These are phyloP conservation scores for Euphrasia arctica DNA, from an alignment of 305 asterid genomes.

Conservation along the genomic window DNA sequence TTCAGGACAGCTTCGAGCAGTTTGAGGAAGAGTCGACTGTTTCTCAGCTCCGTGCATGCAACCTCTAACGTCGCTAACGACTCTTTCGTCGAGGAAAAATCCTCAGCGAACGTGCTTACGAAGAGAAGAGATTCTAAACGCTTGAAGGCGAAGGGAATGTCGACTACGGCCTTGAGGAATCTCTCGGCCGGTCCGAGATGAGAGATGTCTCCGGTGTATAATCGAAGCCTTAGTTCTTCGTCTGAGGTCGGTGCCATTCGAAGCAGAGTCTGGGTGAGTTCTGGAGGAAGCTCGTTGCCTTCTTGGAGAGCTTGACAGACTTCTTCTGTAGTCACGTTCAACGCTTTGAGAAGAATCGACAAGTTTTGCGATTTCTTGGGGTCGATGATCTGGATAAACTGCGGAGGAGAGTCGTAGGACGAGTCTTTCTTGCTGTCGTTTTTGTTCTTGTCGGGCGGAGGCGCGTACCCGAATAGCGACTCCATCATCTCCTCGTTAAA, in stretches of 20 bases:
- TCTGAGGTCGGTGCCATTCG: conserved; percentile 92
- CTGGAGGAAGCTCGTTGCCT: conserved; percentile 86
- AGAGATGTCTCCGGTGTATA: conserved; percentile 63
- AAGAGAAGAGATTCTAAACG: conserved; percentile 74
- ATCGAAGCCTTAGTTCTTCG: conserved; percentile 84
- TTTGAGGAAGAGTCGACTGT: conserved; percentile 83
- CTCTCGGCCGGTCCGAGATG: conserved; percentile 90
- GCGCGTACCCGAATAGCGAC: conserved; percentile 66
- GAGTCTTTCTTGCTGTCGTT: conserved; percentile 38
- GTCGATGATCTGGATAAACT: conserved; percentile 75
- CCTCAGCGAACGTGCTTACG: conserved; percentile 72
- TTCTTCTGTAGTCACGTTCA: conserved; percentile 89
- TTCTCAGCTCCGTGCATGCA: conserved; percentile 75
- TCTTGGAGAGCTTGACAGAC: conserved; percentile 76
- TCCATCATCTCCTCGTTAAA: conserved; percentile 97
- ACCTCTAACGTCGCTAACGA: conserved; percentile 78
- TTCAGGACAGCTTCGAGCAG: conserved; percentile 94
- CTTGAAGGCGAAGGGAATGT: conserved; percentile 85
- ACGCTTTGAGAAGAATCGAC: conserved; percentile 89
- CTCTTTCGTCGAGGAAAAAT: conserved; percentile 56
- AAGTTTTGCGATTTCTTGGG: conserved; percentile 89
- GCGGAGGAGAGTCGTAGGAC: conserved; percentile 46
- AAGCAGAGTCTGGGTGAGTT: conserved; percentile 67
- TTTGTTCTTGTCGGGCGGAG: conserved; percentile 51
- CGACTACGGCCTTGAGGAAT: conserved; percentile 72